Evolutionary conservation across 2,329 filamentous ascomycete species (phyloP), one percentile per base, ranked within the genome.

Genomic region (Diaporthe helianthi): DNA sequence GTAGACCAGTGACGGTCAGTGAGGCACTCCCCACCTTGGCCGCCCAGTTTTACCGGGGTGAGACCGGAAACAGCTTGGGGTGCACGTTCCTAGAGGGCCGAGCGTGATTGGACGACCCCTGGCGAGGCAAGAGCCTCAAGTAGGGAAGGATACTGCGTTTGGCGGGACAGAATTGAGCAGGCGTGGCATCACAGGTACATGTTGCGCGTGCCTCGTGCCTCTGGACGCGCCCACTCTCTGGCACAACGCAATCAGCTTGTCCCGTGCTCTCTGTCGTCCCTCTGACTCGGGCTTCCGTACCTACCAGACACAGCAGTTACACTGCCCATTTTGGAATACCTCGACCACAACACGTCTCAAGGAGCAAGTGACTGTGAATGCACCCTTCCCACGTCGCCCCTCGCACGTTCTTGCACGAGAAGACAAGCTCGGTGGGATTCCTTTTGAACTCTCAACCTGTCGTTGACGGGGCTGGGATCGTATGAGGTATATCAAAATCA

Each of bases 201-300:
- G 58, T 63, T 41, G 41, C 58, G 31, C 41, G 58, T 33, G 58
- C 26, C 55, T 47, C 38, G 58, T 63, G 58, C 26, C 55, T 47
- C 26, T 38, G 55, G 29, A 63, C 12, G 29, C 58, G 58, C 58
- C 41, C 58, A 63, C 58, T 33, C 58, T 63, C 36, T 8, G 44
- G 58, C 29, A 63, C 44, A 63, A 47, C 44, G 44, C 44, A 49
- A 49, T 46, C 58, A 24, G 41, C n/a, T 3, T 24, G 65, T 58
- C 65, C 64, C 44, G 65, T 67, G 65, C 65, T 41, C 44, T 49
- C 52, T 58, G 41, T 41, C 26, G n/a, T 24, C 44, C 41, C 26
- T 46, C 65, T 67, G 65, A 67, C 65, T 67, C 65, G 65, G 65
- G 65, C 41, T 55, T 5, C 26, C 33, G 52, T 67, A 22, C 58